phyloP scores from a whole-genome alignment of 805 yeast species.

The Debaryomyces tyrocola region DNA sequence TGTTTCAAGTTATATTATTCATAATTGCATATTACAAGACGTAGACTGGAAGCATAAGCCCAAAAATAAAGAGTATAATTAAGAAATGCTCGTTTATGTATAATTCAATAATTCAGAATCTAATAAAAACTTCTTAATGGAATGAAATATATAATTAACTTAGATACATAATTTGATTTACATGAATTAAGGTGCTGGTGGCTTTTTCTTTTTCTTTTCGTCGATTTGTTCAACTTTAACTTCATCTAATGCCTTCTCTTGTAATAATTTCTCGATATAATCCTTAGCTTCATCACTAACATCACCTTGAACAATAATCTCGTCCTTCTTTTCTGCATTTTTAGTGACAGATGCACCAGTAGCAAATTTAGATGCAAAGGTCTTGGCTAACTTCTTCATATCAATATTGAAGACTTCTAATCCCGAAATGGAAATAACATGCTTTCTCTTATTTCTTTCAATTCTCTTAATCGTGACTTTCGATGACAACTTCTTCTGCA shows the following conservation, averaged over 20 bases:
- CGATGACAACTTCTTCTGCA: slow-evolving; percentile 73
- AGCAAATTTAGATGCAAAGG: slow-evolving; percentile 91
- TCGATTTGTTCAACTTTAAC: slow-evolving; percentile 88
- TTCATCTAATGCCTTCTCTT: slow-evolving; percentile 78
- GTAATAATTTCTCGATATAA: slow-evolving; percentile 65
- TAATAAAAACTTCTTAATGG: no score
- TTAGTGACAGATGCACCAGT: slow-evolving; percentile 94
- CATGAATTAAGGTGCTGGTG: not conserved
- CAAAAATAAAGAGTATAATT: no score
- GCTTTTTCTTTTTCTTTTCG: slow-evolving; percentile 71
- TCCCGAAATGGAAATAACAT: slow-evolving; percentile 82
- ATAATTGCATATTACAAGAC: no score
- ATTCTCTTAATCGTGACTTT: slow-evolving; percentile 83
- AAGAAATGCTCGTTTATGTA: no score
- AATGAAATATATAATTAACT: no score
- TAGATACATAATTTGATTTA: no score
- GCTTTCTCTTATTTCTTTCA: slow-evolving; percentile 87
- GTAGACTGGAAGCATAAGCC: no score
- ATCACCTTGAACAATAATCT: slow-evolving; percentile 90
- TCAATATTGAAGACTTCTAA: slow-evolving; percentile 87
- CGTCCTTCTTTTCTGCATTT: slow-evolving; percentile 89
- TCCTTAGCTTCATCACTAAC: slow-evolving; percentile 88
- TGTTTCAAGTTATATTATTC: no score
- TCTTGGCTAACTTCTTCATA: slow-evolving; percentile 86
- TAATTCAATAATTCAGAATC: no score